Conservation (phyloP, 202 grass and related monocot species). For the Setaria italica region DNA sequence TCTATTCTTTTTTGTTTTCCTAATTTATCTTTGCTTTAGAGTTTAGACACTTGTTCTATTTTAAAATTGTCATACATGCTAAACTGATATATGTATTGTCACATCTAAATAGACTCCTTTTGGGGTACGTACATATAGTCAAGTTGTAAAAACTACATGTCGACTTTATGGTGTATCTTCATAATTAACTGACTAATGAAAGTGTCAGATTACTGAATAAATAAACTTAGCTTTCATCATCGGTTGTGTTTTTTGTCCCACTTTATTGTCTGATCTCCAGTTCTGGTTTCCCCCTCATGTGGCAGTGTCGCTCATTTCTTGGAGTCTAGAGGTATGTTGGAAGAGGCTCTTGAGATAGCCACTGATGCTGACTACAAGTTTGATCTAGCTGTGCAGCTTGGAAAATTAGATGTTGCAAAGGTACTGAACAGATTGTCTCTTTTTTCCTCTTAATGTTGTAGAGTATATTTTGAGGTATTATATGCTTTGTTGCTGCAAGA, state of each 20-base stretch:
- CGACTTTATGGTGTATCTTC: neutral
- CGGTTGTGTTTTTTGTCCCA: neutral
- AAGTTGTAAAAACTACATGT: neutral
- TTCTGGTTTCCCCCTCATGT: conserved; percentile 33
- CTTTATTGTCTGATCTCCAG: conserved; percentile 14
- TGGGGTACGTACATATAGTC: neutral
- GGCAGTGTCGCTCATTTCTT: conserved; percentile 95
- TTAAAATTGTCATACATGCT: conserved; percentile 26
- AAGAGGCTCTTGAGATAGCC: conserved; percentile 97
- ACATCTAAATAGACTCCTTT: conserved; percentile 14
- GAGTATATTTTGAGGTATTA: conserved; percentile 31
- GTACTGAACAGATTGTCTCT: conserved; percentile 44
- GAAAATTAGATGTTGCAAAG: conserved; percentile 90
- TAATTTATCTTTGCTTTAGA: neutral
- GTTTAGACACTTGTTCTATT: neutral
- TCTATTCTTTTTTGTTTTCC: neutral
- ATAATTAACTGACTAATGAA: conserved; percentile 10
- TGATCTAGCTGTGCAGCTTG: conserved; percentile 95
- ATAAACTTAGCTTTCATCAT: neutral
- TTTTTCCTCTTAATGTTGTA: conserved; percentile 36
- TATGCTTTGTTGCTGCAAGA: conserved; percentile 19
- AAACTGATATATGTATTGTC: conserved; percentile 8
- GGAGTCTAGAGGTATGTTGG: conserved; percentile 97
- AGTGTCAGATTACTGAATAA: neutral
- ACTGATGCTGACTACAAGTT: conserved; percentile 98